Percentiles rank a stretch among this genome's conserved stretches.
These are phyloP conservation scores for Draba incana DNA, from an alignment of 345 rosid species.

Conservation along the genomic window DNA sequence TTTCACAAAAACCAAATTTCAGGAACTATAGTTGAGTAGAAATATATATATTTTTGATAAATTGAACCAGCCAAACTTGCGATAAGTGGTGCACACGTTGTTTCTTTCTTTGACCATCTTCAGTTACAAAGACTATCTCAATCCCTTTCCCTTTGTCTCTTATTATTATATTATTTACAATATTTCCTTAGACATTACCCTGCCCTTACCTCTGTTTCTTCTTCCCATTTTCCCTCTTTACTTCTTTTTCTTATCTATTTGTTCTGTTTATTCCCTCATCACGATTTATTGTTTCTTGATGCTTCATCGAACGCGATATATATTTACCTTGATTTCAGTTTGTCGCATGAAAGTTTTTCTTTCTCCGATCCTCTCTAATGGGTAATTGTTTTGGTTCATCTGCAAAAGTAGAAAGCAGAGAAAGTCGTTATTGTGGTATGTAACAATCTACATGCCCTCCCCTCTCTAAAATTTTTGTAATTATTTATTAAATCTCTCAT, in stretches of 20 bases:
- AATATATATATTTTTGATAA: no score
- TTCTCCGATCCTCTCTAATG: slow-evolving; percentile 40
- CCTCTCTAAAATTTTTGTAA: neutral
- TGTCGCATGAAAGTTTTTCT: neutral
- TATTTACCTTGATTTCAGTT: neutral
- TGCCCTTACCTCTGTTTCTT: slow-evolving; percentile 25
- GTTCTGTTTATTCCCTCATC: neutral
- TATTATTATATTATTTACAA: neutral
- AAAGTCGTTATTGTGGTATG: slow-evolving; percentile 48
- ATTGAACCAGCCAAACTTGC: neutral
- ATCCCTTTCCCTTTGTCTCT: slow-evolving; percentile 5
- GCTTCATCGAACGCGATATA: neutral
- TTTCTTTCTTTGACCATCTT: slow-evolving; percentile 28
- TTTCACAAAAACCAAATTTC: no score
- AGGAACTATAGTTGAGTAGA: no score
- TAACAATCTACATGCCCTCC: slow-evolving; percentile 33
- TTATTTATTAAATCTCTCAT: neutral
- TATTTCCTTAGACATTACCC: slow-evolving; percentile 10
- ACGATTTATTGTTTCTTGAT: neutral
- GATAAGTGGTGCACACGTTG: slow-evolving; percentile 34
- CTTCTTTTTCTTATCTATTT: neutral
- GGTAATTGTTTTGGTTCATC: slow-evolving; percentile 69
- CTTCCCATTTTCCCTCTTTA: slow-evolving; percentile 21
- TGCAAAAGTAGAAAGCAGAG: slow-evolving; percentile 55
- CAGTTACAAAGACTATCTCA: slow-evolving; percentile 20